Evolutionary conservation across 768 basidiomycete species (phyloP), one percentile per base, ranked within the genome.

Genomic region (Nidularia pulvinata): DNA sequence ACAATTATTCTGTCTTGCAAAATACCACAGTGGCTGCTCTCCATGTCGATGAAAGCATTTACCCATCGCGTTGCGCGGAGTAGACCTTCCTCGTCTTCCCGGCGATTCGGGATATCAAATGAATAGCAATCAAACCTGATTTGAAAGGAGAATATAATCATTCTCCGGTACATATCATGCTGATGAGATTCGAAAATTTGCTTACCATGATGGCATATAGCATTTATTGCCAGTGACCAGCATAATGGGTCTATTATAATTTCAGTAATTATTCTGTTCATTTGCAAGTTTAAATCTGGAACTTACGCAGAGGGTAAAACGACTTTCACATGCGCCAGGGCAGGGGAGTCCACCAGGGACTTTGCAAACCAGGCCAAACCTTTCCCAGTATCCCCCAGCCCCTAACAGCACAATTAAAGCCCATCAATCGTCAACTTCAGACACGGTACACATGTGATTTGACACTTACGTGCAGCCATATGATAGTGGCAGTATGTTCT

Each of bases 241-340:
- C 25, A 25, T 25, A 25, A 25, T 4, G 25, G 25, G 25, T 25
- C 25, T 25, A 25, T 25, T 25, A 25, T 25, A n/a, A 69, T 73
- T 68, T 53, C 81, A 79, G 3, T 65, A 25, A 63, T 59, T 85
- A 85, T 19, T 80, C 74, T 2, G 85, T 86, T 11, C 25, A 25
- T 25, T 25, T 25, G 1, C 25, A 25, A 59, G 62, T 64, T 70
- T 7, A 25, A 36, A 49, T 45, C 19, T 11, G 37, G 42, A 9
- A 53, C 62, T 57, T 48, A 82, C 66, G 84, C 82, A 55, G 83
- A 78, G 16, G 86, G 87, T 16, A 91, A 69, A 39, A 91, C 70
- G 80, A 84, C 90, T 67, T 89, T 88, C 57, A 89, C 68, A 57
- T 88, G 81, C 5, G 75, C 72, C 33, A 88, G 70, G 3, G 64